Base-by-base conservation (phyloP, 805 yeast species). In the Metschnikowia similis region DNA sequence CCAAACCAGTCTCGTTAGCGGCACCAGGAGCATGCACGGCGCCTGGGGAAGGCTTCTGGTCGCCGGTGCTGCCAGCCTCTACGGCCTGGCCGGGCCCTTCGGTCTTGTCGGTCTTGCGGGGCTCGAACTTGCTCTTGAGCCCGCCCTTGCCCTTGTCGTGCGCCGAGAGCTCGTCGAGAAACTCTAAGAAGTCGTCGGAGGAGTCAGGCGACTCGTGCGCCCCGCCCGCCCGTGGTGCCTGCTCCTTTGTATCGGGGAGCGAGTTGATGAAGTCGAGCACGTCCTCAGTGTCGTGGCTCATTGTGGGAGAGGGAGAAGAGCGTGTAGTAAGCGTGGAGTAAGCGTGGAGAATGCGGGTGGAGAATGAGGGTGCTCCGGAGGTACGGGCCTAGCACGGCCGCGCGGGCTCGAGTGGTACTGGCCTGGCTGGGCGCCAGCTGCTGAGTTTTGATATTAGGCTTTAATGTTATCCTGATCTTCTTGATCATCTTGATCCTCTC, bases 181-280 rank as follows among this genome's bases (percentile, higher is more conserved):
- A 81, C 16, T 77, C 82, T 50, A 80, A 62, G 41, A 80, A 74
- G 48, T 81, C 84, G 43, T 78, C 80, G 51, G 76, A 81, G 48
- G 55, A 28, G 14, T 43, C 46, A 1, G 34, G 30, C 5, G 26
- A 13, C 2, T 35, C 39, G 55, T 53, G 26, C 64, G 68, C 13
- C 5, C 30, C 16, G n/a, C 11, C 57, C 59, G 39, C 75, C 69
- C 30, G 53, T 57, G 17, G 67, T 66, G 16, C 16, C 10, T 31
- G 30, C 7, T 16, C 26, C 50, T 67, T 69, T 26, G 76, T 74
- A 45, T 84, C 89, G 3, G 95, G 94, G 43, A 89, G 76, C 0
- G 91, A 85, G 60, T 86, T 89, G 57, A 87, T 75, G 62, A 88
- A 88, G 55, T 87, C 92, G 48, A 87, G 74, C 5, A 87, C 92